Conservation (phyloP, 139 green algal genomes). For the Tetradesmus lagerheimii region DNA sequence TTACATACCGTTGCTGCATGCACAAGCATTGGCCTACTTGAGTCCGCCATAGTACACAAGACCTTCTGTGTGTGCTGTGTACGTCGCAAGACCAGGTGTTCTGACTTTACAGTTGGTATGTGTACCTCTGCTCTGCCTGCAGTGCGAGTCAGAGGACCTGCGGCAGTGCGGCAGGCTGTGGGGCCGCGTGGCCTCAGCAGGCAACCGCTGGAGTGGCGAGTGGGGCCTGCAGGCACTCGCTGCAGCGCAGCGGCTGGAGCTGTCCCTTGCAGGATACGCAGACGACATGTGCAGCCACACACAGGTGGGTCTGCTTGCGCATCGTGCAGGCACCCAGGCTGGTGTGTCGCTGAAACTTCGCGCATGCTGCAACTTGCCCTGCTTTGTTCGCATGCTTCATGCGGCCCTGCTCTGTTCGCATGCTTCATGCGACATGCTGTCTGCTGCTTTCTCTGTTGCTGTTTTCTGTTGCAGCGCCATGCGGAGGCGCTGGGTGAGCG, state of each 20-base stretch:
- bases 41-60: too few species aligned
- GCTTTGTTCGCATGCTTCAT: too few species aligned
- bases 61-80: too few species aligned
- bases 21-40: too few species aligned
- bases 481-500: constrained; percentile 67
- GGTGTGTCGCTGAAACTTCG: too few species aligned
- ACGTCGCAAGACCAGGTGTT: too few species aligned
- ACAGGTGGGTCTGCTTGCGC: not conserved
- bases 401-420: too few species aligned
- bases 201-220: constrained; percentile 33
- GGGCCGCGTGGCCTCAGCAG: constrained; percentile 11
- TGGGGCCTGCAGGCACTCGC: constrained; percentile 79
- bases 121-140: not conserved
- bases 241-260: constrained; percentile 69
- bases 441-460: not conserved
- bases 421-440: too few species aligned
- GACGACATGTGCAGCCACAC: constrained; percentile 72
- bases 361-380: too few species aligned
- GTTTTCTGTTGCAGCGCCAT: constrained; percentile 64
- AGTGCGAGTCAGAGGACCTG: constrained; percentile 3
- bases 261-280: constrained; percentile 74
- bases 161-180: constrained; percentile 51
- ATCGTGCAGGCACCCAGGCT: not conserved
- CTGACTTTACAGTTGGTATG: not conserved
- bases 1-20: too few species aligned